Base-by-base conservation (phyloP, 78 protist genomes). In the Neovahlkampfia damariscottae region DNA sequence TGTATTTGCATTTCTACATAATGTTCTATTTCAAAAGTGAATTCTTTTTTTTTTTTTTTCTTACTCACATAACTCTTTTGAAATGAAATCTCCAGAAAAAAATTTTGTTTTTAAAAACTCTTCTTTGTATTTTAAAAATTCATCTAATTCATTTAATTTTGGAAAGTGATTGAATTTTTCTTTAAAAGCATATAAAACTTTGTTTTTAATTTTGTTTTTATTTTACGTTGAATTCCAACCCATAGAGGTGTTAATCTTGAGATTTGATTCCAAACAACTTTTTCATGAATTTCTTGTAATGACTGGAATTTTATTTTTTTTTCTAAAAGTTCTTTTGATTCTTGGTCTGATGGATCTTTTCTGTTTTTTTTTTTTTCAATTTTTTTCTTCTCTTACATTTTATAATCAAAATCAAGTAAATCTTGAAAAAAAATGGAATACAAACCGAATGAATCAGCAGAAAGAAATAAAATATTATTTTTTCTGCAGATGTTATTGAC, bases 311-410 rank as follows among this genome's bases (percentile, higher is more conserved):
- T n/a, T n/a, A n/a, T n/a, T n/a, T n/a, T n/a, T n/a, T n/a, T n/a
- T n/a, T n/a, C n/a, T n/a, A n/a, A n/a, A n/a, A n/a, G n/a, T n/a
- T n/a, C n/a, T n/a, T n/a, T n/a, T n/a, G n/a, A n/a, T n/a, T n/a
- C n/a, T n/a, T n/a, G n/a, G n/a, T n/a, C n/a, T n/a, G n/a, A n/a
- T n/a, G n/a, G n/a, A n/a, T n/a, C n/a, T n/a, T 50, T 19, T 50
- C 19, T n/a, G 34, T 50, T 50, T 50, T 50, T 50, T 50, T n/a
- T n/a, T 50, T n/a, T 50, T 19, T 19, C 19, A 19, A 19, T 50
- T 50, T 50, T 50, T 19, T 50, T n/a, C 62, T 50, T 50, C 62
- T 50, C 62, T 50, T 50, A 50, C 62, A 50, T 50, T 50, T 50
- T 50, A 50, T n/a, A n/a, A 19, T 50, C 62, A 50, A 50, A 19